Evolutionary conservation across 2,329 filamentous ascomycete genomes (phyloP).

Genomic region (Fusarium continuum): DNA sequence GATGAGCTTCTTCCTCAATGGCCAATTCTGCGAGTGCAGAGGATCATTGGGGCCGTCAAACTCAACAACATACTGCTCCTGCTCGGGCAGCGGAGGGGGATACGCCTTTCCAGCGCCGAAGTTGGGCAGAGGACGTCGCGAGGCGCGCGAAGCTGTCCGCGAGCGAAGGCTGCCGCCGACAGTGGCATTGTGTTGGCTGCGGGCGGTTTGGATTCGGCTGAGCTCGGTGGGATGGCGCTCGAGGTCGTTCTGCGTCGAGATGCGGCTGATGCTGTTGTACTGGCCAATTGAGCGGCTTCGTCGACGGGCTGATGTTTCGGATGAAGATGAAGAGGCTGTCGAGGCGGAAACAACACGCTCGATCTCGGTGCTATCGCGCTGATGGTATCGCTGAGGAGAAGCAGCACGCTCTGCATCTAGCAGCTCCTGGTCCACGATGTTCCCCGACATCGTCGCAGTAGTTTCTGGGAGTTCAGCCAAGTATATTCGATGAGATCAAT

Average conservation of each 20-base stretch:
- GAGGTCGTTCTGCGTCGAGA: slow-evolving; percentile 73
- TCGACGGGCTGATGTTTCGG: slow-evolving; percentile 44
- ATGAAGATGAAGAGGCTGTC: slow-evolving; percentile 59
- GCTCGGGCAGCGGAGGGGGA: slow-evolving; percentile 73
- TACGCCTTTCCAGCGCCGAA: slow-evolving; percentile 81
- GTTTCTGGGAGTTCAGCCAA: not conserved
- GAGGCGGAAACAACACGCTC: slow-evolving; percentile 67
- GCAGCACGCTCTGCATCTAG: slow-evolving; percentile 65
- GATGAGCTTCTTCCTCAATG: slow-evolving; percentile 76
- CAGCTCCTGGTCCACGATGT: slow-evolving; percentile 65
- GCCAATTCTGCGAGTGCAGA: slow-evolving; percentile 89
- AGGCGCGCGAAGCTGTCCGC: slow-evolving; percentile 57
- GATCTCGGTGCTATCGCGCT: slow-evolving; percentile 62
- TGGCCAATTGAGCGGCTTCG: slow-evolving; percentile 37
- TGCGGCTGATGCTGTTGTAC: slow-evolving; percentile 63
- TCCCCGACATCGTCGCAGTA: slow-evolving; percentile 51
- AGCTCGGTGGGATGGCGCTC: slow-evolving; percentile 75
- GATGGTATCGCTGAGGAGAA: slow-evolving; percentile 51
- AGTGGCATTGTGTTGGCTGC: slow-evolving; percentile 75
- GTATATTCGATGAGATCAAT: not conserved
- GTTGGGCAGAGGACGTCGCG: slow-evolving; percentile 67
- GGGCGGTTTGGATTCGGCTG: slow-evolving; percentile 74
- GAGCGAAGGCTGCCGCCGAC: slow-evolving; percentile 64
- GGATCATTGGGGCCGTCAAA: slow-evolving; percentile 88
- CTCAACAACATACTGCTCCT: slow-evolving; percentile 82